Base-by-base conservation (phyloP, 345 rosid genomes). In the Leavenworthia alabamica region DNA sequence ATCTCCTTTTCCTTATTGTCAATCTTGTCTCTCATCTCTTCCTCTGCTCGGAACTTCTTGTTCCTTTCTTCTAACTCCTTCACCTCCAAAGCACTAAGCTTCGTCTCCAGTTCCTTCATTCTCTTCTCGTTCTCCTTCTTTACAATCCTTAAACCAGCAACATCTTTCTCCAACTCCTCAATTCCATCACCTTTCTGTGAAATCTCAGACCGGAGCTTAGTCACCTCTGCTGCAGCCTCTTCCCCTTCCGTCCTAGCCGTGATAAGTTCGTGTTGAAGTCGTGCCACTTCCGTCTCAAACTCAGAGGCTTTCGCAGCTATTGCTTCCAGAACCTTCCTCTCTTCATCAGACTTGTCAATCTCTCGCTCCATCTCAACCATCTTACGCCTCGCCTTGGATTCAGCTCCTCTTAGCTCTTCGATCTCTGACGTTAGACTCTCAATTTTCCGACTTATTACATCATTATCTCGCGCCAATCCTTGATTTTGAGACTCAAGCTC, bases 211-310 rank as follows among this genome's bases (percentile, higher is more conserved):
- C 60, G 68, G 49, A 81, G 57, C 69, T 72, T 74, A 15, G 39
- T 60, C 5, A 40, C 65, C 70, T 84, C 83, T 46, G 33, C 63
- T 14, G 46, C 44, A 10, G 79, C 76, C 10, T 82, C 95, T 13
- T 80, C 85, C 0, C 68, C 83, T 12, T 81, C 95, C 8, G 64
- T 78, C 83, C 62, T 71, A 1, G 87, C 76, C 10, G 78, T 66
- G 1, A 81, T 60, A 55, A 85, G 62, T 47, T 90, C 97, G 13
- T 86, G 84, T 62, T 83, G 92, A 7, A 83, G 75, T 76, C 85
- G 71, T 1, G 81, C 57, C 6, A 78, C 82, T 65, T 83, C 88
- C 1, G 72, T 81, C 44, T 91, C 96, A 22, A 91, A 77, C 60
- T 83, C 86, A 14, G 45, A 66, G 0, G 95, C 86, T 67, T 86